Base-by-base conservation (phyloP, 192 early-diverging fungal species). In the Coemansia sp. region DNA sequence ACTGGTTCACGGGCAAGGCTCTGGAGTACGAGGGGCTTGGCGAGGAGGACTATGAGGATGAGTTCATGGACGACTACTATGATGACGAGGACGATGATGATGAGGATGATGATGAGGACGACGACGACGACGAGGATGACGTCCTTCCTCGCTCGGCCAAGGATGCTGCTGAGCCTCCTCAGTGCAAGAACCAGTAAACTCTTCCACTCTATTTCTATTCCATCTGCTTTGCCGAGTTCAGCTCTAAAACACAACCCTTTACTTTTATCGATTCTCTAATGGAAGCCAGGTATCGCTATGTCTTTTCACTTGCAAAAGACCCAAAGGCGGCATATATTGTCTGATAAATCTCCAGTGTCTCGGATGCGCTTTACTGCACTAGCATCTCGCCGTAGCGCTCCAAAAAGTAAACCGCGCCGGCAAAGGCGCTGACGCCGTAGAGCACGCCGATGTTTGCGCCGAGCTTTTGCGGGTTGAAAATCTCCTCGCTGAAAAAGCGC, bases 1-100 rank as follows among this genome's bases (percentile, higher is more conserved):
- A 98, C 84, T 99, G 94, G 92, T 99, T 98, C 85, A 98, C 97
- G 20, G 97, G 97, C 73, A 91, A 93, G 77, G 97, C 97, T 43
- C 85, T 98, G 39, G 88, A 90, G 64, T 93, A 91, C 79, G 82
- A 79, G 65, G 76, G 73, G 11, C 68, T 80, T 20, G 76, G 70
- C 25, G 70, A 70, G 55, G 66, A 76, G 31, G 69, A 76, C 3
- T 62, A 77, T 34, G 66, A 70, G 36, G 82, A 84, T 25, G 77
- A 79, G 31, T 70, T 63, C 63, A 60, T 70, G 59, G 65, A 68
- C 61, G 77, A 76, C 42, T 62, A 76, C 69, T 76, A 84, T 71
- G 64, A 79, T 53, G 79, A 82, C 18, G 75, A 76, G 14, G 73
- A 75, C 36, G 83, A 81, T 14, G 74, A 74, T 28, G 66, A 62